Evolutionary conservation across 768 basidiomycete genomes (phyloP), one percentile per base, ranked within the genome.

Genomic region (Paxillus ammoniavirescens): DNA sequence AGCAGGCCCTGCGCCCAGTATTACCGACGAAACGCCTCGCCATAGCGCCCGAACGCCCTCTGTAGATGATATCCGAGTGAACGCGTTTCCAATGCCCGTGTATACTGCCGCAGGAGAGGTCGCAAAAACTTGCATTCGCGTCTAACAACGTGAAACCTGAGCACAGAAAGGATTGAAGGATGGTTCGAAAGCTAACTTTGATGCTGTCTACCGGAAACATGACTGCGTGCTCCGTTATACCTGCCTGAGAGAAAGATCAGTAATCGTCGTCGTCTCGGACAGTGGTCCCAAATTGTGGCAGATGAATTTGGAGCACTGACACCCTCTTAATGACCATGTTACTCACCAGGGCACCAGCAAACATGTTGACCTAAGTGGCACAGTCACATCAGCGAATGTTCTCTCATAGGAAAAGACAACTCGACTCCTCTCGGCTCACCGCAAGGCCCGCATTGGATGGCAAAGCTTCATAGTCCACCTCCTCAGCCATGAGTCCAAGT

Each of bases 151-250:
- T 30, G 21, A 38, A 31, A 14, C 8, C 35, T 56, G 50, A 61
- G 54, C 40, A 46, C 17, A 14, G n/a, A 42, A 13, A 38, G 41
- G 40, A 23, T 33, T n/a, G 5, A 23, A 35, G 23, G 44, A 23
- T 50, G 43, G 33, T 28, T 23, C 47, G 55, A 13, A 43, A 10
- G 73, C 86, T 55, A 53, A 91, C 97, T 81, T 99, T 99, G 69
- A 99, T 98, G 65, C 93, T 96, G 75, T 99, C 97, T 58, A 98
- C 77, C 5, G 97, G 97, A 69, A 91, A 99, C 89, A 99, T 98
- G 68, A 97, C 93, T 30, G 94, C 91, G 75, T 99, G 97, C 71
- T 99, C 97, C 50, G 95, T 94, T 62, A 99, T 98, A 56, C 97
- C 97, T 63, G 97, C 97, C 94, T 96, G 68, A 23, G 54, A n/a